These are phyloP conservation scores for Salix viminalis DNA, from an alignment of 345 rosid genomes.

Conservation along the genomic window DNA sequence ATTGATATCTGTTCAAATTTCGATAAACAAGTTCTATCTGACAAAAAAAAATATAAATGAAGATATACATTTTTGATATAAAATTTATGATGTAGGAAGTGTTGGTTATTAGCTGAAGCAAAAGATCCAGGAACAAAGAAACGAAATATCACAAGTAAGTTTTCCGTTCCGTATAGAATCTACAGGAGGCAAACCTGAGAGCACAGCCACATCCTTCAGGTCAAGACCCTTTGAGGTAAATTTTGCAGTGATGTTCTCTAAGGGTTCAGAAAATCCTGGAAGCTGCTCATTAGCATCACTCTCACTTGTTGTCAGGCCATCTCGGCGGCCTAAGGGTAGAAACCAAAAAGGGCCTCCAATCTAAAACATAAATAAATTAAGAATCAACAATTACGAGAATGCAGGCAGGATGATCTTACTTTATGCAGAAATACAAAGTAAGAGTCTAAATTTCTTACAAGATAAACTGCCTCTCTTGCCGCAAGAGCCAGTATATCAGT, in stretches of 20 bases:
- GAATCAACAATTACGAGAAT: background rate
- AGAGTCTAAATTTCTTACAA: slow-evolving; percentile 28
- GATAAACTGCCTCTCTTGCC: slow-evolving; percentile 49
- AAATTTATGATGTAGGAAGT: no score
- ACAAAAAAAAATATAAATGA: no score
- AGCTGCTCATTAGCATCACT: slow-evolving; percentile 50
- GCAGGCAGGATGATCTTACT: background rate
- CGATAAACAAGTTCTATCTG: no score
- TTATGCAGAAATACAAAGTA: background rate
- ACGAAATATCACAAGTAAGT: no score
- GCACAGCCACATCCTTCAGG: slow-evolving; percentile 58
- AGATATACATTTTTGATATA: no score
- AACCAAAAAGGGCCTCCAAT: slow-evolving; percentile 52
- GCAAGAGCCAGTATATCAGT: slow-evolving; percentile 57
- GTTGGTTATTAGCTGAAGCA: no score
- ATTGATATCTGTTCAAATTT: no score
- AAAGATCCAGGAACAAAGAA: no score
- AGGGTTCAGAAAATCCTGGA: slow-evolving; percentile 55
- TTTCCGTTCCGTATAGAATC: no score
- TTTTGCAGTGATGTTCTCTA: slow-evolving; percentile 52
- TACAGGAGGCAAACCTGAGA: slow-evolving; percentile 43
- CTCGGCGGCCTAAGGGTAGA: slow-evolving; percentile 59
- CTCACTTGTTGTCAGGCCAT: slow-evolving; percentile 41
- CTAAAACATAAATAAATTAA: slow-evolving; percentile 17
- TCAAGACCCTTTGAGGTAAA: slow-evolving; percentile 59